phyloP scores from a whole-genome alignment of 2,329 filamentous ascomycete genomes.

The Pseudocercospora fuligena region DNA sequence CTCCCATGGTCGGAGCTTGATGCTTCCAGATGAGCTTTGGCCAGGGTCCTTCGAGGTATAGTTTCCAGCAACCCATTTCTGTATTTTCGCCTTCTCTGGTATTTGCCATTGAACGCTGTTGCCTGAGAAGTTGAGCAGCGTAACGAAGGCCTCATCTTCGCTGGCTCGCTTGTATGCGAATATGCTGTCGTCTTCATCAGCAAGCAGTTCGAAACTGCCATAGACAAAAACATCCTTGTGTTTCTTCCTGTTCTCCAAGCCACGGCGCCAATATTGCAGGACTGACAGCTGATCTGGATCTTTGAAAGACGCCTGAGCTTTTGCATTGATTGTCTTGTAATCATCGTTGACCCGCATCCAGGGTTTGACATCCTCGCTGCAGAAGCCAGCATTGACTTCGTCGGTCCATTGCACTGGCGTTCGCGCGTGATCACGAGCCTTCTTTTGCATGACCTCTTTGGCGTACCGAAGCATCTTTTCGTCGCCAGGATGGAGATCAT shows the following conservation, averaged over 20 bases:
- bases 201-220: slow-evolving; percentile 61
- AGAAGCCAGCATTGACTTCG: slow-evolving; percentile 65
- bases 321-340: slow-evolving; percentile 61
- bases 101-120: slow-evolving; percentile 41
- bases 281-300: slow-evolving; percentile 51
- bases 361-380: slow-evolving; percentile 53
- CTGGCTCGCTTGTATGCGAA: slow-evolving; percentile 54
- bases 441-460: slow-evolving; percentile 26
- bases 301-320: slow-evolving; percentile 50
- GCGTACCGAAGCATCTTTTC: slow-evolving; percentile 26
- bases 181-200: slow-evolving; percentile 58
- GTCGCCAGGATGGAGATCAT: slow-evolving; percentile 42
- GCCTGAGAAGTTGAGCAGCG: slow-evolving; percentile 44
- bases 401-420: slow-evolving; percentile 70
- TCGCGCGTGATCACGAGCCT: slow-evolving; percentile 56
- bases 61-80: slow-evolving; percentile 44
- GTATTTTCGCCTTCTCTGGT: slow-evolving; percentile 38
- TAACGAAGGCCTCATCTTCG: slow-evolving; percentile 38
- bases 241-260: slow-evolving; percentile 60
- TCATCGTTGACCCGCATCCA: slow-evolving; percentile 67
- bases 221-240: slow-evolving; percentile 65
- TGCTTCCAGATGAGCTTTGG: slow-evolving; percentile 32
- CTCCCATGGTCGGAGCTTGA: slow-evolving; percentile 42
- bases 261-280: slow-evolving; percentile 65
- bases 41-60: slow-evolving; percentile 38